A percentile compares a stretch with the other conserved stretches of the same genome.
phyloP scores from a whole-genome alignment of 208 protist genomes.

The Leptomonas seymouri region DNA sequence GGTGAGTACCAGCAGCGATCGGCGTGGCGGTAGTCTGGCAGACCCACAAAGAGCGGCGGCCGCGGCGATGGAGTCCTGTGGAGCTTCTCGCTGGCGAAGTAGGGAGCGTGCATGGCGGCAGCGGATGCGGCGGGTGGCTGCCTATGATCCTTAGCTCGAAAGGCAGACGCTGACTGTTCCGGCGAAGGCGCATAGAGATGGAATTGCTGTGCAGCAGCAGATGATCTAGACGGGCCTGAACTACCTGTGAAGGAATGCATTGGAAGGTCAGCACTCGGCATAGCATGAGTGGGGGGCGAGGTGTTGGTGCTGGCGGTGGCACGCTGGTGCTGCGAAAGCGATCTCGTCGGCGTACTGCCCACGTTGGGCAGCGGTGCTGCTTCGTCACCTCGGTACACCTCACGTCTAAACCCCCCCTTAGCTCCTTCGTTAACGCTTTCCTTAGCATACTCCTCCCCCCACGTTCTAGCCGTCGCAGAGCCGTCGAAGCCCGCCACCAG shows the following conservation, averaged over 20 bases:
- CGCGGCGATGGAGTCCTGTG: not conserved
- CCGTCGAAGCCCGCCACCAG: not conserved
- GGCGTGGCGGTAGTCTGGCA: conserved; percentile 17
- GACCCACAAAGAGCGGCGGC: conserved; percentile 24
- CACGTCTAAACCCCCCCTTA: too few relatives aligned
- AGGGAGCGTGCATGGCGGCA: conserved; percentile 9
- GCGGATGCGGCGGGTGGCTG: not conserved
- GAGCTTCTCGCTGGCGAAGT: conserved; percentile 12
- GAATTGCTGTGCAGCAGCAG: not conserved
- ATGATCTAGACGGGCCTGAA: not conserved
- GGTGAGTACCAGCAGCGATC: not conserved
- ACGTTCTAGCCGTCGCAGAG: not conserved
- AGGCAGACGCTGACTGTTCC: not conserved
- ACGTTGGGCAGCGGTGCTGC: not conserved
- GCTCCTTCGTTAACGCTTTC: not conserved
- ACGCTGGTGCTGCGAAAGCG: not conserved
- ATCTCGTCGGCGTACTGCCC: not conserved
- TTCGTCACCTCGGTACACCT: not conserved
- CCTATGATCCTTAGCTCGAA: not conserved
- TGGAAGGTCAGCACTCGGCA: too few relatives aligned
- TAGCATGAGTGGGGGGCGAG: not conserved
- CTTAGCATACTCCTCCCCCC: not conserved
- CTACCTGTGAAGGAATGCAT: too few relatives aligned
- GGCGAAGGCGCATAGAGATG: conserved; percentile 10
- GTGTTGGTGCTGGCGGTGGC: not conserved